phyloP scores from a whole-genome alignment of 2,329 filamentous ascomycete species.

The Sporothrix globosa region DNA sequence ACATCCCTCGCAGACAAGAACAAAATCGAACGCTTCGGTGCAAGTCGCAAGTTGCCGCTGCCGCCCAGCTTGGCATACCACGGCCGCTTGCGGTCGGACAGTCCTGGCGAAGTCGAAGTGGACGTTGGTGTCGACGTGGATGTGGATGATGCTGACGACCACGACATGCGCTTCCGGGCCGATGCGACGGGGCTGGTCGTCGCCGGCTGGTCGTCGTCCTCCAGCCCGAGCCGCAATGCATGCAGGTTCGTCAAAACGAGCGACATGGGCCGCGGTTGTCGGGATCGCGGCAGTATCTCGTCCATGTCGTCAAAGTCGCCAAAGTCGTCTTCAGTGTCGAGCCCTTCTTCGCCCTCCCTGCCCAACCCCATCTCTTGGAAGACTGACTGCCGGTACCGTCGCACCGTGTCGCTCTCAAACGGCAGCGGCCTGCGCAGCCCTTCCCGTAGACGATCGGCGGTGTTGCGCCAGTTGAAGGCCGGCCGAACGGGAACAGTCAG shows the following conservation, averaged over 20 bases:
- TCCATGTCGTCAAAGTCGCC: not conserved
- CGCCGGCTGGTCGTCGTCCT: not conserved
- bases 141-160: not conserved
- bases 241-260: not conserved
- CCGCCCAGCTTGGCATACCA: slow-evolving; percentile 25
- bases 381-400: not conserved
- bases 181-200: not conserved
- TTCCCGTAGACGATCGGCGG: slow-evolving; percentile 6
- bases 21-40: not conserved
- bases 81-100: slow-evolving; percentile 9
- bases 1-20: not conserved
- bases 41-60: not conserved
- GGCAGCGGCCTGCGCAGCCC: slow-evolving; percentile 15
- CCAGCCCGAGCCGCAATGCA: not conserved
- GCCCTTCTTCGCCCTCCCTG: too few species aligned
- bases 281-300: not conserved
- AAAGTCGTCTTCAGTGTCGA: not conserved
- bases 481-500: not conserved
- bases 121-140: not conserved
- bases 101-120: not conserved
- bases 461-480: slow-evolving; percentile 23
- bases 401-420: not conserved
- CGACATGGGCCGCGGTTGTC: not conserved
- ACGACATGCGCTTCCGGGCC: not conserved
- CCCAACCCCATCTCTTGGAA: not conserved